A percentile compares a stretch with the other conserved stretches of the same genome.
phyloP scores from a whole-genome alignment of 192 early-diverging fungal genomes.

The Chytriomyces sp. region DNA sequence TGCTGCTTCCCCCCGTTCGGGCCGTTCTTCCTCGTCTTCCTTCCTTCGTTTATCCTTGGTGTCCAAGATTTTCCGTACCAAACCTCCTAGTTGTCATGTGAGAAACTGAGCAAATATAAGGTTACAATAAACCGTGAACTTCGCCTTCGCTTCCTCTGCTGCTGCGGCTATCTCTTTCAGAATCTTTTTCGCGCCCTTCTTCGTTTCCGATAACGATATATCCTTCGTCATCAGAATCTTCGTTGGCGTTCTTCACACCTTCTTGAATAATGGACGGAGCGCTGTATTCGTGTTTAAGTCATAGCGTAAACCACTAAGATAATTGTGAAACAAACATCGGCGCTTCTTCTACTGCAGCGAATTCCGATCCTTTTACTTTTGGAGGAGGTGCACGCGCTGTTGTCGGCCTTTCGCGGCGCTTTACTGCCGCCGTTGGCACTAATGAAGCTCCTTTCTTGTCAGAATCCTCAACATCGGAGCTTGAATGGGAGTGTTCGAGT shows the following conservation, averaged over 20 bases:
- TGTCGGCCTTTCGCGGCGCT: slow-evolving; percentile 50
- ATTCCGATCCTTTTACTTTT: slow-evolving; percentile 42
- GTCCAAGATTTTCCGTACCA: slow-evolving; percentile 56
- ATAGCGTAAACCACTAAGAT: neutral
- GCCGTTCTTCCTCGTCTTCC: slow-evolving; percentile 19
- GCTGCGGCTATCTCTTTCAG: neutral
- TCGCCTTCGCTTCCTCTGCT: slow-evolving; percentile 32
- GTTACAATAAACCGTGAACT: slow-evolving; percentile 40
- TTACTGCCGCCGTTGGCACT: slow-evolving; percentile 29
- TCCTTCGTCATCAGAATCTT: slow-evolving; percentile 50
- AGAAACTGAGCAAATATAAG: neutral
- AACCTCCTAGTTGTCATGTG: slow-evolving; percentile 42
- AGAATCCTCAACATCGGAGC: slow-evolving; percentile 8
- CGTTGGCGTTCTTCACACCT: slow-evolving; percentile 33
- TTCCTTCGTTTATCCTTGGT: slow-evolving; percentile 49
- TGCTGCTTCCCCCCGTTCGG: slow-evolving; percentile 5
- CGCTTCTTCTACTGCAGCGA: slow-evolving; percentile 41
- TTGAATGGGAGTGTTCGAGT: slow-evolving; percentile 4
- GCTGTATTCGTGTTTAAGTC: slow-evolving; percentile 8
- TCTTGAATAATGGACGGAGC: slow-evolving; percentile 48
- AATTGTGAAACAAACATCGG: neutral
- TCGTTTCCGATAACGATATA: slow-evolving; percentile 45
- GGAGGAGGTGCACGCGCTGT: slow-evolving; percentile 59
- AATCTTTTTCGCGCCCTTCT: neutral
- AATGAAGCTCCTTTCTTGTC: slow-evolving; percentile 18